Evolutionary conservation across 2,329 filamentous ascomycete species (phyloP), one percentile per base, ranked within the genome.

Genomic region (Thielaviopsis cerberus): DNA sequence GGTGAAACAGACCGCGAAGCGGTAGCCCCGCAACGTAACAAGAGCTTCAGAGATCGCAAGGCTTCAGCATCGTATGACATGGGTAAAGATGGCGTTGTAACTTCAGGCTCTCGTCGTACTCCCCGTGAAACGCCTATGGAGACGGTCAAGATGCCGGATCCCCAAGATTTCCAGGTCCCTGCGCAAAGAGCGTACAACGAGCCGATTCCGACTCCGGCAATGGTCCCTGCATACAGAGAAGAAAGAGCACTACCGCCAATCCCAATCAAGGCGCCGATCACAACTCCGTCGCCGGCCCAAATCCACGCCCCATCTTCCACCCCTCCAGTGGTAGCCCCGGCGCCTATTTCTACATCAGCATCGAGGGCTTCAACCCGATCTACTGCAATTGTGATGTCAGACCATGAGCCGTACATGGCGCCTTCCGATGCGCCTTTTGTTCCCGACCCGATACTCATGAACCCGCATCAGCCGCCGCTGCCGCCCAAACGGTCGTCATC

Each of bases 401-500:
- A 63, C 11, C 64, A 65, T 20, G 64, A 66, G 57, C 65, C 63
- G 30, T 59, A 59, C 30, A 52, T 55, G 25, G 41, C 57, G 24
- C 45, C 57, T 25, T 15, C 30, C 10, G 53, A 61, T 15, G 55
- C 45, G 13, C 59, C 59, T 15, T 61, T 61, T 56, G 56, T 61
- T 15, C 59, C 59, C 11, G 59, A 61, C 48, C 59, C 59, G 1
- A 61, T 58, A 23, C 45, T 61, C 25, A 61, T 61, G 56, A 56
- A 61, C 37, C 60, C 62, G n/a, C 63, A 64, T 25, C 65, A 64
- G 41, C 61, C 62, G 30, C 63, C 62, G 23, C 64, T 61, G 53
- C 65, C 71, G 2, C 61, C 65, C 25, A 64, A 65, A 15, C 65
- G 67, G 3, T 64, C 67, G 1, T 64, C 64, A 4, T 64, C 67